Conservation (phyloP, 2,329 filamentous ascomycete species). For the Penicillium polonicum region DNA sequence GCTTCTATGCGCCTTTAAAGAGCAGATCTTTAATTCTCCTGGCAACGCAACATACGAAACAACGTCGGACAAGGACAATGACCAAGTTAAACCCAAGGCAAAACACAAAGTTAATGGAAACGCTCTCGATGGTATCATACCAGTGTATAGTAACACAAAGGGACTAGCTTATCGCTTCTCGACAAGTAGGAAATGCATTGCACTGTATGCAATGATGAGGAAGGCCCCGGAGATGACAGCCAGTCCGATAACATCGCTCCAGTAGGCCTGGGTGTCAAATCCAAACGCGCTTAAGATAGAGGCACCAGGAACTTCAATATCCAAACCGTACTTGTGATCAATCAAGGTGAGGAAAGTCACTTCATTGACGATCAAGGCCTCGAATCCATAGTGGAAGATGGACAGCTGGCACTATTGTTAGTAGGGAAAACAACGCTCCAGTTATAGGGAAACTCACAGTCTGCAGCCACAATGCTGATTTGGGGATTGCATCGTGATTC, state of each 20-base stretch:
- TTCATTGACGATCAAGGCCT: slow-evolving; percentile 95
- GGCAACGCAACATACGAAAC: background rate
- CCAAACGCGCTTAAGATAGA: slow-evolving; percentile 94
- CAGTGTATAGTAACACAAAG: background rate
- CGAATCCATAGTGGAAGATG: slow-evolving; percentile 98
- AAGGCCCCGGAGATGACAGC: slow-evolving; percentile 80
- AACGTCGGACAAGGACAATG: background rate
- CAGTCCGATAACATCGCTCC: slow-evolving; percentile 78
- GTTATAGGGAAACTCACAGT: slow-evolving; percentile 52
- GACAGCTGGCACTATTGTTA: slow-evolving; percentile 60
- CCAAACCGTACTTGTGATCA: slow-evolving; percentile 92
- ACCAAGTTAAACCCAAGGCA: background rate
- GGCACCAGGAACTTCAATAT: slow-evolving; percentile 93
- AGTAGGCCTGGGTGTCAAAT: slow-evolving; percentile 83
- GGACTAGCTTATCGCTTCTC: slow-evolving; percentile 68
- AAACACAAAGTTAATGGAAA: background rate
- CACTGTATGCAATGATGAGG: slow-evolving; percentile 80
- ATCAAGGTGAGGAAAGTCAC: slow-evolving; percentile 84
- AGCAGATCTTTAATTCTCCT: background rate
- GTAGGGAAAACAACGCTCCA: slow-evolving; percentile 10
- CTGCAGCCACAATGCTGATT: slow-evolving; percentile 84
- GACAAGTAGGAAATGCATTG: slow-evolving; percentile 90
- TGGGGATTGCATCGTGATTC: slow-evolving; percentile 90
- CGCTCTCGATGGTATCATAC: background rate
- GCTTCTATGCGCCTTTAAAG: background rate